Base-by-base conservation (phyloP, 2,329 filamentous ascomycete genomes). In the Didymella exigua region DNA sequence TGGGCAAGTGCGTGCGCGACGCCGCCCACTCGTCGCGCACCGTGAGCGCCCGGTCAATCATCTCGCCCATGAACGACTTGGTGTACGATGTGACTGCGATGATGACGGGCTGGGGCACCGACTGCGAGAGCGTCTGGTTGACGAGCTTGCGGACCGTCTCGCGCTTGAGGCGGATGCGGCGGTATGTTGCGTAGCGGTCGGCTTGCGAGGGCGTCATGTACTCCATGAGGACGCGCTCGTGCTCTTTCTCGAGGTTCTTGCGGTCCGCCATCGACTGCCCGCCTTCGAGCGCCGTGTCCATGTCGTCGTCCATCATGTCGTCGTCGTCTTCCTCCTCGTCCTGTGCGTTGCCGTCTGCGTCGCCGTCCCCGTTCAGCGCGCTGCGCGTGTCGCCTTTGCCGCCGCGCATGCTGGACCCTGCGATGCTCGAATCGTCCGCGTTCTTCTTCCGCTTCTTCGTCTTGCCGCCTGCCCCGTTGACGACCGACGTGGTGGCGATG, bases 61-160 rank as follows among this genome's bases (percentile, higher is more conserved):
- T 81, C 59, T 91, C 87, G 47, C 89, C 89, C 4, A 89, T 84
- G 70, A 90, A 92, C 57, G 90, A 81, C 75, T 93, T 93, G 42
- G 88, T 86, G 18, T 90, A 89, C 0, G 87, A 86, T 43, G 86
- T 87, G 68, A 93, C 88, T n/a, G 88, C 87, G 19, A 89, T 86
- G 58, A 90, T 87, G 44, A 92, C 88, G 63, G 85, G 88, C 18
- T 84, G 81, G 0, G 89, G 88, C 0, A 91, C 89, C 1, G 88
- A 91, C 71, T 93, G 90, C 0, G 88, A 91, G 8, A 92, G 87
- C 1, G 89, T 91, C 54, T 89, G 88, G 68, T 93, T 93, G 70
- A 91, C 87, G 57, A 93, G 84, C 82, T 87, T 82, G 69, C 89
- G 84, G 53, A 92, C 87, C 16, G 87, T 86, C 6, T 86, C 82